phyloP scores from a whole-genome alignment of 257 asterid genomes.

The Rehmannia glutinosa region DNA sequence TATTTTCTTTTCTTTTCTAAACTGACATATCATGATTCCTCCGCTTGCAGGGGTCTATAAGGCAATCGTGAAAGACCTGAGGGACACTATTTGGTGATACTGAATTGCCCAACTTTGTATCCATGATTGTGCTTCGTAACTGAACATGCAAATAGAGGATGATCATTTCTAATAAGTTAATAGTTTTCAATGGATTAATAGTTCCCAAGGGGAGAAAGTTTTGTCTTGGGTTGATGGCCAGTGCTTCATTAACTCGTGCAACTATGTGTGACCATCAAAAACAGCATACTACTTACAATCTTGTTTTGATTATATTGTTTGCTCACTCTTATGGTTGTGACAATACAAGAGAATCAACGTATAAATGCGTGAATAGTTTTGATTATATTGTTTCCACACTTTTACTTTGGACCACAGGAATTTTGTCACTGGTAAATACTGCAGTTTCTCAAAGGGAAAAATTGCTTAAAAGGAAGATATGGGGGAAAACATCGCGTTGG shows the following conservation, averaged over 20 bases:
- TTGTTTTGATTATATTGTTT: no score
- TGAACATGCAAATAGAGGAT: background rate
- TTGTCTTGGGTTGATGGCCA: background rate
- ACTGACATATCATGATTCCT: background rate
- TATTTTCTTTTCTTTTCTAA: background rate
- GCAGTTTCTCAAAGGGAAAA: no score
- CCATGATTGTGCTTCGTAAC: background rate
- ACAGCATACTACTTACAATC: no score
- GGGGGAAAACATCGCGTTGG: no score
- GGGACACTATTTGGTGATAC: background rate
- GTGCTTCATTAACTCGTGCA: background rate
- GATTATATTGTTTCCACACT: no score
- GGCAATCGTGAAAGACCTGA: background rate
- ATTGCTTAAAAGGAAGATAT: no score
- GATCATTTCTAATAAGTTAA: background rate
- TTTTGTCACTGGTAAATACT: no score
- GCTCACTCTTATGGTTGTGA: no score
- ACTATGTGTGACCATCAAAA: background rate
- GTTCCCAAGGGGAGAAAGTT: no score
- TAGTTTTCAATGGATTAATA: background rate
- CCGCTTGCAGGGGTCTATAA: slow-evolving; percentile 42
- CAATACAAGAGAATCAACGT: no score
- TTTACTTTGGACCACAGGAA: no score
- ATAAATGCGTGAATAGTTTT: no score
- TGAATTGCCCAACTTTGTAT: background rate